A percentile compares a stretch with the other conserved stretches of the same genome.
Conservation (phyloP, 495 filamentous ascomycete genomes). For the Penicillium canariense region DNA sequence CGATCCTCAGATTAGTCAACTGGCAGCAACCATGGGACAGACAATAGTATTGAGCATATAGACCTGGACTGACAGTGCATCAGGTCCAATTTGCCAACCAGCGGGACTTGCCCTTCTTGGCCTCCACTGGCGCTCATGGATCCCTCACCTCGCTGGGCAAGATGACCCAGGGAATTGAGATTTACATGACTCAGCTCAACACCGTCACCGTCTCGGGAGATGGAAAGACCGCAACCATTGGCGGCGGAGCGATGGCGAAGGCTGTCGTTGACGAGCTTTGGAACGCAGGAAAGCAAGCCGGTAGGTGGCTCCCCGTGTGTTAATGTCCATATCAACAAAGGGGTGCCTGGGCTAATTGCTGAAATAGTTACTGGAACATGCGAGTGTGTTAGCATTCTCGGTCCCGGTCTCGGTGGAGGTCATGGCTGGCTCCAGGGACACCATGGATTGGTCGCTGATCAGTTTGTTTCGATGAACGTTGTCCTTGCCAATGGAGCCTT, state of each 20-base stretch:
- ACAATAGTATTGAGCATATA: background rate
- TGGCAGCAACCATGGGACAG: too few species aligned
- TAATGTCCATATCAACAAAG: too few species aligned
- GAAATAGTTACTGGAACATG: slow-evolving; percentile 49
- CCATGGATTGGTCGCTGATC: slow-evolving; percentile 59
- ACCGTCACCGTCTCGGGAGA: slow-evolving; percentile 39
- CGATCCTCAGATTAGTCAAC: too few species aligned
- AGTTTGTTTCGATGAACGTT: slow-evolving; percentile 51
- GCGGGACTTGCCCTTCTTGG: slow-evolving; percentile 48
- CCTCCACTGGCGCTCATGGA: slow-evolving; percentile 49
- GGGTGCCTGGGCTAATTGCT: background rate
- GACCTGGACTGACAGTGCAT: background rate
- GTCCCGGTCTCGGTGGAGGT: slow-evolving; percentile 59
- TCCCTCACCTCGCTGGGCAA: slow-evolving; percentile 37
- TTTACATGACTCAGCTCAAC: slow-evolving; percentile 42
- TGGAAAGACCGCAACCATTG: slow-evolving; percentile 48
- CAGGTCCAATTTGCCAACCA: slow-evolving; percentile 47
- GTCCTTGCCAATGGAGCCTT: slow-evolving; percentile 55
- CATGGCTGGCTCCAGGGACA: slow-evolving; percentile 59
- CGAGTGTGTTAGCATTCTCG: slow-evolving; percentile 54
- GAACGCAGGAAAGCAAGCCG: slow-evolving; percentile 25
- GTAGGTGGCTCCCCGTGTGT: background rate
- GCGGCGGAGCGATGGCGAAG: slow-evolving; percentile 47
- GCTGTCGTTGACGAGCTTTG: slow-evolving; percentile 30
- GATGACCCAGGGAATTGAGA: slow-evolving; percentile 49